These are phyloP conservation scores for Tubosaeta sp. DNA, from an alignment of 768 basidiomycete species.

Conservation along the genomic window DNA sequence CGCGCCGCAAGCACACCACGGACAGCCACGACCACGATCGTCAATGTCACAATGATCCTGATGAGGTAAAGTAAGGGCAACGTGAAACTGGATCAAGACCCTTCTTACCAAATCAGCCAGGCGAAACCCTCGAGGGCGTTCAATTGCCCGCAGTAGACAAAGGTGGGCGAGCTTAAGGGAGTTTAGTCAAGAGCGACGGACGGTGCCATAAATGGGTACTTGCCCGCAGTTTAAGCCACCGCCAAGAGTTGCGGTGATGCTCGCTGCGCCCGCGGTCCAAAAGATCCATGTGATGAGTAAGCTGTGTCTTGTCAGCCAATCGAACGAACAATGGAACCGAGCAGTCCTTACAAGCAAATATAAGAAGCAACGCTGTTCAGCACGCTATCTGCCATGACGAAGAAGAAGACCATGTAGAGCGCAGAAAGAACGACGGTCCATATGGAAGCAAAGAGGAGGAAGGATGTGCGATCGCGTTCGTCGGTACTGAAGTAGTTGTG, in stretches of 20 bases:
- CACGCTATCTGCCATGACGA: conserved; percentile 42
- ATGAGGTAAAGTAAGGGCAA: neutral
- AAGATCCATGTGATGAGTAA: conserved; percentile 69
- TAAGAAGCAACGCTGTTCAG: conserved; percentile 63
- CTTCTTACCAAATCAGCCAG: conserved; percentile 66
- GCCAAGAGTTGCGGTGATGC: conserved; percentile 60
- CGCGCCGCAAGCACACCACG: conserved; percentile 57
- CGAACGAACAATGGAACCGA: neutral
- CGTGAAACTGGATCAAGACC: neutral
- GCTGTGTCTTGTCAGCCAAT: conserved; percentile 34
- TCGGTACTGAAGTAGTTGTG: conserved; percentile 46
- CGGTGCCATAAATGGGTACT: conserved; percentile 15
- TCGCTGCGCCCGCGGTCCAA: conserved; percentile 71
- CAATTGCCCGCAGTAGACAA: conserved; percentile 69
- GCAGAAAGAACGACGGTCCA: conserved; percentile 63
- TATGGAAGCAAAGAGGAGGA: conserved; percentile 63
- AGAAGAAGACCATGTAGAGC: conserved; percentile 53
- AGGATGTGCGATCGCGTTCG: conserved; percentile 61
- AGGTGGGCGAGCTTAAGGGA: conserved; percentile 32
- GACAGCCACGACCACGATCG: conserved; percentile 53
- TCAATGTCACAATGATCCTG: conserved; percentile 64
- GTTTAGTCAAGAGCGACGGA: neutral
- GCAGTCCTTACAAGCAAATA: conserved; percentile 50
- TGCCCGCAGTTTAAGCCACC: conserved; percentile 70
- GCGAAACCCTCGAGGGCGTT: conserved; percentile 74